These are phyloP conservation scores for Pseudoturritis turrita DNA, from an alignment of 345 rosid species.

Conservation along the genomic window DNA sequence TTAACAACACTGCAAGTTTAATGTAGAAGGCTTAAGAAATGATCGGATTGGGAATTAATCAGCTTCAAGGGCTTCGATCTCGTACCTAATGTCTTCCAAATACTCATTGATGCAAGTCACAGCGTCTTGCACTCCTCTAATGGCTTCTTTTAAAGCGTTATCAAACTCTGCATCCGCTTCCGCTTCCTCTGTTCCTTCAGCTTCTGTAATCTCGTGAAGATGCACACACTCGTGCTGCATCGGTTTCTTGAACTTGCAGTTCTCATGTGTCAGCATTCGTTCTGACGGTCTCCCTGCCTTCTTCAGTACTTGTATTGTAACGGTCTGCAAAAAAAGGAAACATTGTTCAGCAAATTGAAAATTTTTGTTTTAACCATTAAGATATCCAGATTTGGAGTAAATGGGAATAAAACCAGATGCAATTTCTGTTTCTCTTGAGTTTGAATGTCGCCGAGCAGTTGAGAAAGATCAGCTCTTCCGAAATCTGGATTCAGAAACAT, in stretches of 20 bases:
- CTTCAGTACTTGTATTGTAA: constrained; percentile 80
- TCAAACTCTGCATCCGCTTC: constrained; percentile 86
- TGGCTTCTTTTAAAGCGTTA: constrained; percentile 82
- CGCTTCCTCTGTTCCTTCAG: constrained; percentile 81
- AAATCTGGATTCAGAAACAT: constrained; percentile 44
- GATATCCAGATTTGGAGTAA: background rate
- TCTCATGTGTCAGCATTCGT: constrained; percentile 65
- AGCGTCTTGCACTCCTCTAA: constrained; percentile 79
- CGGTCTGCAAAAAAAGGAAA: constrained; percentile 40
- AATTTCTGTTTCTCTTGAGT: constrained; percentile 78
- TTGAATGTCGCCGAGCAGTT: constrained; percentile 71
- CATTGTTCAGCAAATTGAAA: background rate
- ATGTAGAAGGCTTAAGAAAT: background rate
- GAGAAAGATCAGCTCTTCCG: constrained; percentile 65
- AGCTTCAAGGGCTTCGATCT: constrained; percentile 61
- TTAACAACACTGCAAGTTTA: background rate
- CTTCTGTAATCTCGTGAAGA: constrained; percentile 86
- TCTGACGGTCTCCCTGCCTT: constrained; percentile 85
- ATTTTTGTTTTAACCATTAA: background rate
- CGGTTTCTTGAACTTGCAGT: constrained; percentile 63
- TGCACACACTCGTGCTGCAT: constrained; percentile 74
- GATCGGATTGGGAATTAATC: constrained; percentile 13
- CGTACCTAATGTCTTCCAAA: constrained; percentile 77
- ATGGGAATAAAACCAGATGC: constrained; percentile 50
- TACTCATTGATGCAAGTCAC: constrained; percentile 79